Conservation (phyloP, 768 basidiomycete genomes). For the Atractiella rhizophila region DNA sequence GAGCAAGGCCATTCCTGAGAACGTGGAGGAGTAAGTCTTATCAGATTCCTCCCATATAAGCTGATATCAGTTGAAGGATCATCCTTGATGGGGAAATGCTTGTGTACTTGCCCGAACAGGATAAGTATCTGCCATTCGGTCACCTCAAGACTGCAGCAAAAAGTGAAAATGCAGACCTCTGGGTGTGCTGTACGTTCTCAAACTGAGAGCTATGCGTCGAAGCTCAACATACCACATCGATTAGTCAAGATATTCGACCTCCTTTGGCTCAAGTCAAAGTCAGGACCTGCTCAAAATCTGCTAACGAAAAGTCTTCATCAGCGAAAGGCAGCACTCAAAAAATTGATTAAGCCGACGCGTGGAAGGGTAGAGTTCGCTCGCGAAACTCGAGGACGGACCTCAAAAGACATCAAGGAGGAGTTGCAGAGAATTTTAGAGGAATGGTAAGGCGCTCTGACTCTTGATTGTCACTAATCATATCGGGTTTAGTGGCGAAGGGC, state of each 20-base stretch:
- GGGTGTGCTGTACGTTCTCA: constrained; percentile 1
- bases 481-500: constrained; percentile 42
- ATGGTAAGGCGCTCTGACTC: constrained; percentile 18
- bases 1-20: constrained; percentile 42
- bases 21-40: constrained; percentile 48
- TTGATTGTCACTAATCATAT: background rate
- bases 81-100: constrained; percentile 96
- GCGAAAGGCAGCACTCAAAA: constrained; percentile 50
- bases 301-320: constrained; percentile 43
- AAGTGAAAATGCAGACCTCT: background rate
- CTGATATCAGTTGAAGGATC: constrained; percentile 30
- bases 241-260: constrained; percentile 91
- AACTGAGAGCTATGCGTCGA: constrained; percentile 30
- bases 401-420: constrained; percentile 49
- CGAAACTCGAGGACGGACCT: constrained; percentile 47
- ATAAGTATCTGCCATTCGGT: constrained; percentile 73
- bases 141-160: constrained; percentile 68
- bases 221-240: background rate
- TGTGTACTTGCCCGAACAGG: constrained; percentile 80
- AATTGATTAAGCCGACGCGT: constrained; percentile 38
- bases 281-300: constrained; percentile 31
- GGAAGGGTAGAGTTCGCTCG: constrained; percentile 59
- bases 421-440: constrained; percentile 63
- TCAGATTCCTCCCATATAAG: background rate
- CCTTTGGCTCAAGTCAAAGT: constrained; percentile 46